These are phyloP conservation scores for Diaporthe sp. DNA, from an alignment of 2,329 filamentous ascomycete genomes.

Conservation along the genomic window DNA sequence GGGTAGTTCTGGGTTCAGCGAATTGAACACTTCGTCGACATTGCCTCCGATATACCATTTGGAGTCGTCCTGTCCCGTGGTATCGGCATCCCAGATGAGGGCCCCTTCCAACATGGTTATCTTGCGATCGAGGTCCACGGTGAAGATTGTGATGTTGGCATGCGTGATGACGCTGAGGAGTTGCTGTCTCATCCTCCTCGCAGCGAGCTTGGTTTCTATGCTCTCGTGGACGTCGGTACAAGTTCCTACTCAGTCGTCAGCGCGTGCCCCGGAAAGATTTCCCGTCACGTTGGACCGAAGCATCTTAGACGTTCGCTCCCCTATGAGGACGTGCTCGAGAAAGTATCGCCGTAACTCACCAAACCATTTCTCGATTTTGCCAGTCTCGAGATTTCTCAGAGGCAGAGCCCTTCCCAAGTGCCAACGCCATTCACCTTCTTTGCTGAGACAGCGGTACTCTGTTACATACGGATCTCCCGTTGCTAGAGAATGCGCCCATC, in stretches of 20 bases:
- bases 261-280: background rate
- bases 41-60: slow-evolving; percentile 39
- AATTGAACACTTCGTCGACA: slow-evolving; percentile 75
- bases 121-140: slow-evolving; percentile 72
- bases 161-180: slow-evolving; percentile 81
- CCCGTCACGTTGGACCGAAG: background rate
- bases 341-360: slow-evolving; percentile 56
- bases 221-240: slow-evolving; percentile 85
- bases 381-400: slow-evolving; percentile 74
- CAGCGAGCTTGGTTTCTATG: slow-evolving; percentile 76
- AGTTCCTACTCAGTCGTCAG: slow-evolving; percentile 59
- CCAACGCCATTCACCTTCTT: slow-evolving; percentile 82
- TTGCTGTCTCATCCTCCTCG: slow-evolving; percentile 77
- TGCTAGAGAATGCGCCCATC: slow-evolving; percentile 73
- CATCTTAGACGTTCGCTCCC: background rate
- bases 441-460: slow-evolving; percentile 78
- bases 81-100: slow-evolving; percentile 64
- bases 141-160: slow-evolving; percentile 82
- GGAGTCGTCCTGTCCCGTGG: slow-evolving; percentile 48
- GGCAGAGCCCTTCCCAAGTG: slow-evolving; percentile 82
- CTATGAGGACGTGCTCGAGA: background rate
- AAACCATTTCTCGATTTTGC: slow-evolving; percentile 83
- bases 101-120: slow-evolving; percentile 80
- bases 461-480: slow-evolving; percentile 79
- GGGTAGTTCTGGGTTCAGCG: slow-evolving; percentile 58